These are phyloP conservation scores for Delphinella strobiligena DNA, from an alignment of 2,329 filamentous ascomycete species.

Conservation along the genomic window DNA sequence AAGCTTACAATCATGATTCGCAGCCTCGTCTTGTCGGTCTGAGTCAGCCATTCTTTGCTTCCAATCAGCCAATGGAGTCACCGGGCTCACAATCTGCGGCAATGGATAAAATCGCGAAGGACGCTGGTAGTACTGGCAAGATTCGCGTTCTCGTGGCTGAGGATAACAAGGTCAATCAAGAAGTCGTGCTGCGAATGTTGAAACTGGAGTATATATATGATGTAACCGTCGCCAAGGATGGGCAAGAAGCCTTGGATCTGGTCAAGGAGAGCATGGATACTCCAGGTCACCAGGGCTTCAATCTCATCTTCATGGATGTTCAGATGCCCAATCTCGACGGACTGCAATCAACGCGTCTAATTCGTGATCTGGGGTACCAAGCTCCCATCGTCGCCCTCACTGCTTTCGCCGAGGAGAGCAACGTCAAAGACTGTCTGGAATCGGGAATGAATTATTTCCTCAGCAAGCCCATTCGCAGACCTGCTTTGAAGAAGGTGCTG, in stretches of 20 bases:
- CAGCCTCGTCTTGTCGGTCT: slow-evolving; percentile 73
- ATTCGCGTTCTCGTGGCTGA: slow-evolving; percentile 80
- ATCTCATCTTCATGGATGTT: slow-evolving; percentile 92
- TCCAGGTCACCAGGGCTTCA: slow-evolving; percentile 38
- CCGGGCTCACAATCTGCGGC: slow-evolving; percentile 52
- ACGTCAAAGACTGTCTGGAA: slow-evolving; percentile 53
- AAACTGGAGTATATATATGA: slow-evolving; percentile 75
- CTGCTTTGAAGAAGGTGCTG: slow-evolving; percentile 73
- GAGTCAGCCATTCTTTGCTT: slow-evolving; percentile 68
- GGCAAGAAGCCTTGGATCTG: slow-evolving; percentile 72
- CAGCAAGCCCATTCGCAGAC: slow-evolving; percentile 61
- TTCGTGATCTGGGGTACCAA: slow-evolving; percentile 74
- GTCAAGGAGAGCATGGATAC: slow-evolving; percentile 64
- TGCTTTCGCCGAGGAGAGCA: slow-evolving; percentile 82
- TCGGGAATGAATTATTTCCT: slow-evolving; percentile 90
- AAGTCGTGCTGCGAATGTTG: slow-evolving; percentile 50
- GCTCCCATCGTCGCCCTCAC: slow-evolving; percentile 85
- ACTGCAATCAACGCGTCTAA: slow-evolving; percentile 71
- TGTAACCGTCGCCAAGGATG: slow-evolving; percentile 59
- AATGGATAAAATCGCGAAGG: slow-evolving; percentile 52
- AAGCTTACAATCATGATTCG: slow-evolving; percentile 41
- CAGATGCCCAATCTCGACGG: slow-evolving; percentile 89
- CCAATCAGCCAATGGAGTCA: slow-evolving; percentile 33
- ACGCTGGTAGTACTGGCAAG: slow-evolving; percentile 46
- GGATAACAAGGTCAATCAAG: slow-evolving; percentile 54